Conservation (phyloP, 441 rosid species). For the Syzygium syzygioides region DNA sequence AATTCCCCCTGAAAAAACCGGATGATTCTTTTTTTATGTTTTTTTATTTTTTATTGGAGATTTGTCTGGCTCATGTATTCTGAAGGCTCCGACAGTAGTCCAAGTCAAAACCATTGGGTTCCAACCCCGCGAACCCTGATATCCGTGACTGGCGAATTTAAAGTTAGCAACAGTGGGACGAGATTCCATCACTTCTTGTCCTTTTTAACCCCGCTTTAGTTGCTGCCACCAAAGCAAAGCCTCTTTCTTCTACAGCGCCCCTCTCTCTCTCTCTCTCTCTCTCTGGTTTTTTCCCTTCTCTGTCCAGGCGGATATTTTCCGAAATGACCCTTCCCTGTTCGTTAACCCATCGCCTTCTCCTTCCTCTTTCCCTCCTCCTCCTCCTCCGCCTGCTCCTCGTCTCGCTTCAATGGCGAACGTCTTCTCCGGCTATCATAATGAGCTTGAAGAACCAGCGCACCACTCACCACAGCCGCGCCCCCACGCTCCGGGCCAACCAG, state of each 20-base stretch:
- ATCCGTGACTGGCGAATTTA: not conserved
- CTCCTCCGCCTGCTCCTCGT: constrained; percentile 28
- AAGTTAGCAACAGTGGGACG: not conserved
- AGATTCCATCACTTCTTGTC: not conserved
- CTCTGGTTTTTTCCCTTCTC: not conserved
- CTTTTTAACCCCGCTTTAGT: not conserved
- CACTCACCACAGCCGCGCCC: constrained; percentile 32
- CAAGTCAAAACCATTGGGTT: not conserved
- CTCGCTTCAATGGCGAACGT: constrained; percentile 20
- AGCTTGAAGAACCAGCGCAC: constrained; percentile 34
- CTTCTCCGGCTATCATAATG: constrained; percentile 40
- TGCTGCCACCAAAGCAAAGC: not conserved
- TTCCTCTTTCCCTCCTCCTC: constrained; percentile 10
- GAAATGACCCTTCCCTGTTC: not conserved
- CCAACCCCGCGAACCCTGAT: not conserved
- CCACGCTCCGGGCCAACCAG: constrained; percentile 44
- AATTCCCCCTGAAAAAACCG: not conserved
- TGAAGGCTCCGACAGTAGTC: not conserved
- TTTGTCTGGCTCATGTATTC: not conserved
- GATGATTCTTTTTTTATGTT: not conserved
- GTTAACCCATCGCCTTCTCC: not conserved
- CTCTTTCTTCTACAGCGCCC: not conserved
- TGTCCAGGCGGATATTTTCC: not conserved
- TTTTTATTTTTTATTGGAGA: not conserved
- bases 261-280: not conserved